phyloP scores from a whole-genome alignment of 75 land plant genomes.

The Selaginella tamariscina region DNA sequence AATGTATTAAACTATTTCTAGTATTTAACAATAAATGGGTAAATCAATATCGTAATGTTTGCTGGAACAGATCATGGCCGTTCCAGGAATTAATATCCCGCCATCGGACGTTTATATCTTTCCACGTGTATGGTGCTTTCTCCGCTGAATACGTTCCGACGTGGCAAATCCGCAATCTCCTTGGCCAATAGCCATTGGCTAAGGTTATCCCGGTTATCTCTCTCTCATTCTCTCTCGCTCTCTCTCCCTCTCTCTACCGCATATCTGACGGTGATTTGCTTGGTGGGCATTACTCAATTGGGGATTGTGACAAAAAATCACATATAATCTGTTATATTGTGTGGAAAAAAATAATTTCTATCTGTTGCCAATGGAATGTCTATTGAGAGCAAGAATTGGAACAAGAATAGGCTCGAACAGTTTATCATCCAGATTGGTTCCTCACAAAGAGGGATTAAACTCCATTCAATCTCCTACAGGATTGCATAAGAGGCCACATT shows the following conservation, averaged over 20 bases:
- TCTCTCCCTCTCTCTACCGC: conserved; percentile 6
- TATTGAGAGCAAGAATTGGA: neutral
- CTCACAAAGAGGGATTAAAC: neutral
- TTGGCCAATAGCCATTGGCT: conserved; percentile 15
- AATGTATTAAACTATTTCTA: neutral
- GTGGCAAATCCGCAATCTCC: neutral
- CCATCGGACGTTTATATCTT: no score
- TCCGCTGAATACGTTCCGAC: no score
- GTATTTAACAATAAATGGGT: neutral
- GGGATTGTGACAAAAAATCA: conserved; percentile 10
- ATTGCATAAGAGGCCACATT: neutral
- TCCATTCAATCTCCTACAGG: neutral
- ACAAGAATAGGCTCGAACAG: neutral
- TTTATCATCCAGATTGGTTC: neutral
- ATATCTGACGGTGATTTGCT: neutral
- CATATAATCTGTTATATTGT: neutral
- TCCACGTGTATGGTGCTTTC: neutral
- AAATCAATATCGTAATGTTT: neutral
- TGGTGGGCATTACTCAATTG: conserved; percentile 15
- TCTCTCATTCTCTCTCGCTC: conserved; percentile 11
- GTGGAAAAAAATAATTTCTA: neutral
- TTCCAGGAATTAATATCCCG: no score
- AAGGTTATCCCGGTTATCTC: neutral
- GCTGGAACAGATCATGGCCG: no score
- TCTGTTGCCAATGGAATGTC: neutral